A percentile compares a stretch with the other conserved stretches of the same genome.
These are phyloP conservation scores for Larix kaempferi DNA, from an alignment of 75 land plant genomes.

Conservation along the genomic window DNA sequence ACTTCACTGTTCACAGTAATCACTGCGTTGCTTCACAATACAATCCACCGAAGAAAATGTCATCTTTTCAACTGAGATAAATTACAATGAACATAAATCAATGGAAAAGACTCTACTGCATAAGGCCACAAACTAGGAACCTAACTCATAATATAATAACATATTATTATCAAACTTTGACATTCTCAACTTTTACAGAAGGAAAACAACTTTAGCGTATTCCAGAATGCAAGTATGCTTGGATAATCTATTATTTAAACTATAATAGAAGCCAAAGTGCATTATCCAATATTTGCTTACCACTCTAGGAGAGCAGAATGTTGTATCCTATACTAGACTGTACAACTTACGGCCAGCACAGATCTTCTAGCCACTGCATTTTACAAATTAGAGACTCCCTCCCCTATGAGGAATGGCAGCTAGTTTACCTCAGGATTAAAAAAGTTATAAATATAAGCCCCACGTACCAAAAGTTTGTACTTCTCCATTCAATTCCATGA, in stretches of 20 bases:
- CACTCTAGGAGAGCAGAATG: not conserved
- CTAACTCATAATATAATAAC: not conserved
- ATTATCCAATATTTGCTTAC: not conserved
- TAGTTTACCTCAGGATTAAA: not conserved
- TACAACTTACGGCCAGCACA: not conserved
- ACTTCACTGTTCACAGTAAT: too few species aligned
- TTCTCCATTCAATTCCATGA: conserved; percentile 3
- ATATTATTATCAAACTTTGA: not conserved
- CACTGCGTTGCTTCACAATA: not conserved
- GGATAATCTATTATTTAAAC: not conserved
- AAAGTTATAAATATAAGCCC: not conserved
- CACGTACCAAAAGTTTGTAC: not conserved
- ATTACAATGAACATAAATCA: not conserved
- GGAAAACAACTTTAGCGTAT: not conserved
- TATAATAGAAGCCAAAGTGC: not conserved
- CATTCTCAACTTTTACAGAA: not conserved
- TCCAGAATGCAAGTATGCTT: not conserved
- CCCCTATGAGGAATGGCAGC: not conserved
- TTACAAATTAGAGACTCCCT: not conserved
- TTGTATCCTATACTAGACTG: not conserved
- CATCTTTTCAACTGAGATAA: not conserved
- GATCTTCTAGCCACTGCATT: not conserved
- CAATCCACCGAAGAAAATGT: not conserved
- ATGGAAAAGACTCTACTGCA: not conserved
- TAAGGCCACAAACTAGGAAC: not conserved